A percentile compares a stretch with the other conserved stretches of the same genome.
Conservation (phyloP, 164 flowering plant genomes). For the Aristolochia californica region DNA sequence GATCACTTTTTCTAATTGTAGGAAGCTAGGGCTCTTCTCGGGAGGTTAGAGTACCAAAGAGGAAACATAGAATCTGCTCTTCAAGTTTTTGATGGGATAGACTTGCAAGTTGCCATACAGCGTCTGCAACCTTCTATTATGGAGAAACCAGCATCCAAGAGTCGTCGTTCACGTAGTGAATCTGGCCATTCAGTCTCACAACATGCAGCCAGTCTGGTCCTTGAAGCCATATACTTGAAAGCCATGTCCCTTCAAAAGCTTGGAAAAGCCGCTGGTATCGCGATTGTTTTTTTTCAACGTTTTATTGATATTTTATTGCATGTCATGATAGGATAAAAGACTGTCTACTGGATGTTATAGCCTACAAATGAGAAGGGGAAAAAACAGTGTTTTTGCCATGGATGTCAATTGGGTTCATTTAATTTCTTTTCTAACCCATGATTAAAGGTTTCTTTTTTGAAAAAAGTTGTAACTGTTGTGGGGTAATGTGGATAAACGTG, state of each 20-base stretch:
- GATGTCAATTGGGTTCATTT: too few relatives aligned
- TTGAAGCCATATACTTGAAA: conserved; percentile 87
- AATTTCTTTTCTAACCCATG: too few relatives aligned
- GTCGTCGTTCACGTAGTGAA: conserved; percentile 41
- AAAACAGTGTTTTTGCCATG: too few relatives aligned
- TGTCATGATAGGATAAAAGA: too few relatives aligned
- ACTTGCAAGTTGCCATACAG: conserved; percentile 81
- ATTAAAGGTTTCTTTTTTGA: too few relatives aligned
- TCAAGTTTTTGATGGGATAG: conserved; percentile 87
- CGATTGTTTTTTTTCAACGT: too few relatives aligned
- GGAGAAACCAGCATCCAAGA: conserved; percentile 41
- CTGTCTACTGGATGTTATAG: too few relatives aligned
- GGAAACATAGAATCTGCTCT: conserved; percentile 86
- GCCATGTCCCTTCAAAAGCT: conserved; percentile 91
- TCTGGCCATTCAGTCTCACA: conserved; percentile 46
- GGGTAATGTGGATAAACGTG: too few relatives aligned
- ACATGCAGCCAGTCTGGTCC: conserved; percentile 77
- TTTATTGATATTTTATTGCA: not conserved
- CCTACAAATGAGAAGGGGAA: too few relatives aligned
- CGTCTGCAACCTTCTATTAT: conserved; percentile 47
- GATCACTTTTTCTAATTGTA: conserved; percentile 13
- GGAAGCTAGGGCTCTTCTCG: conserved; percentile 99
- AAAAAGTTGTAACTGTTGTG: too few relatives aligned
- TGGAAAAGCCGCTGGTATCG: conserved; percentile 55
- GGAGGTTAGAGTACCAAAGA: conserved; percentile 91